A percentile compares a stretch with the other conserved stretches of the same genome.
phyloP scores from a whole-genome alignment of 148 eudicot species.

The Bassia scoparia region DNA sequence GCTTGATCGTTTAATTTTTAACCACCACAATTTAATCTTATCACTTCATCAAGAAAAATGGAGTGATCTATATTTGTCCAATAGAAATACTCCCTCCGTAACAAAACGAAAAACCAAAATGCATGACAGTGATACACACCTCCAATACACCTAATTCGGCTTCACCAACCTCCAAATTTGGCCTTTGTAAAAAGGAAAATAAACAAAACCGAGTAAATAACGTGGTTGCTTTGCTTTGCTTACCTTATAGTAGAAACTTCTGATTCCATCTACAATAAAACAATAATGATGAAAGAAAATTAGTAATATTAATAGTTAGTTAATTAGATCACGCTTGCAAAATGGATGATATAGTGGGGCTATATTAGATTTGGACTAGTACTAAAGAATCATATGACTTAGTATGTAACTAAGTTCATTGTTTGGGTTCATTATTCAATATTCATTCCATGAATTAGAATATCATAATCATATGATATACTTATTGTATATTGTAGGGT shows the following conservation, averaged over 20 bases:
- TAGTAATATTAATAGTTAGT: neutral
- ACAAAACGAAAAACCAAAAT: too few relatives aligned
- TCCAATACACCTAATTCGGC: too few relatives aligned
- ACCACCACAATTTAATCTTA: too few relatives aligned
- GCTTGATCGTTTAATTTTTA: too few relatives aligned
- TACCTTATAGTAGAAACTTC: neutral
- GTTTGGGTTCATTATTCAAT: neutral
- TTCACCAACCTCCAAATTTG: neutral
- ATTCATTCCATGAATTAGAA: neutral
- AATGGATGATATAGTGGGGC: neutral
- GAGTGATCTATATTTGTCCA: too few relatives aligned
- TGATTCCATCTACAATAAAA: neutral
- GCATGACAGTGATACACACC: too few relatives aligned
- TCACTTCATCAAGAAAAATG: too few relatives aligned
- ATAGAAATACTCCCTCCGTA: too few relatives aligned
- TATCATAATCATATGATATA: neutral
- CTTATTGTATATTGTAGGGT: too few relatives aligned
- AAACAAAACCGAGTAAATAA: neutral
- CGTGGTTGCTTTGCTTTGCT: too few relatives aligned
- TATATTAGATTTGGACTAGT: neutral
- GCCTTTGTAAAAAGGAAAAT: neutral
- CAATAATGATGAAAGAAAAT: neutral
- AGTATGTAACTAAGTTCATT: slow-evolving; percentile 6
- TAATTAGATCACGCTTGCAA: neutral
- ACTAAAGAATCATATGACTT: neutral